Evolutionary conservation across 2,329 filamentous ascomycete genomes (phyloP).

Genomic region (Phialocephala subalpina): DNA sequence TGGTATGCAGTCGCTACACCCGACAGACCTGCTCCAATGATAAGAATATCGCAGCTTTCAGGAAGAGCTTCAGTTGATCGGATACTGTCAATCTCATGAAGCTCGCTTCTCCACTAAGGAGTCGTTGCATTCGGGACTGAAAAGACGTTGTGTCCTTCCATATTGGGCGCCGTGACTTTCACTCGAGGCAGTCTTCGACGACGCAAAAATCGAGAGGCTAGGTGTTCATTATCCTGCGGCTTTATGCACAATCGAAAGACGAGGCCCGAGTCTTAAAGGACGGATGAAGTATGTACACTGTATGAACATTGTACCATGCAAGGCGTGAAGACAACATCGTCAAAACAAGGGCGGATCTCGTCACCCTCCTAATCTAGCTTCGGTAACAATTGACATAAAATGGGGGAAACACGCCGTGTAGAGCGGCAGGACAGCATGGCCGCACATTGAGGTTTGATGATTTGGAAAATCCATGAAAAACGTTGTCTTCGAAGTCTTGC

Average conservation of each 20-base stretch:
- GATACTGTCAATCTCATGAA: slow-evolving; percentile 30
- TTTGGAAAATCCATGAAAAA: no score
- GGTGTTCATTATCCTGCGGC: not conserved
- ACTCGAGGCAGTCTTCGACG: not conserved
- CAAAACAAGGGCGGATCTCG: not conserved
- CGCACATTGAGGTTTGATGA: no score
- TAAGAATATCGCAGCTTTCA: slow-evolving; percentile 38
- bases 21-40: slow-evolving; percentile 37
- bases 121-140: slow-evolving; percentile 28
- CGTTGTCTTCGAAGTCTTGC: no score
- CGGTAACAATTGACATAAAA: not conserved
- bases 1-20: slow-evolving; percentile 30
- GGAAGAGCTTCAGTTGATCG: slow-evolving; percentile 31
- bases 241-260: not conserved
- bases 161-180: not conserved
- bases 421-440: not conserved
- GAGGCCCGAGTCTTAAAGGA: not conserved
- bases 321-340: not conserved
- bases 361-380: not conserved
- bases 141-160: slow-evolving; percentile 14
- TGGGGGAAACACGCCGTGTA: not conserved
- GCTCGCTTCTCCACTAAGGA: slow-evolving; percentile 32
- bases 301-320: not conserved
- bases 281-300: not conserved
- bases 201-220: not conserved